Percentiles rank a stretch among this genome's conserved stretches.
These are phyloP conservation scores for Pterulicium gracile DNA, from an alignment of 1,284 basidiomycete species.

Conservation along the genomic window DNA sequence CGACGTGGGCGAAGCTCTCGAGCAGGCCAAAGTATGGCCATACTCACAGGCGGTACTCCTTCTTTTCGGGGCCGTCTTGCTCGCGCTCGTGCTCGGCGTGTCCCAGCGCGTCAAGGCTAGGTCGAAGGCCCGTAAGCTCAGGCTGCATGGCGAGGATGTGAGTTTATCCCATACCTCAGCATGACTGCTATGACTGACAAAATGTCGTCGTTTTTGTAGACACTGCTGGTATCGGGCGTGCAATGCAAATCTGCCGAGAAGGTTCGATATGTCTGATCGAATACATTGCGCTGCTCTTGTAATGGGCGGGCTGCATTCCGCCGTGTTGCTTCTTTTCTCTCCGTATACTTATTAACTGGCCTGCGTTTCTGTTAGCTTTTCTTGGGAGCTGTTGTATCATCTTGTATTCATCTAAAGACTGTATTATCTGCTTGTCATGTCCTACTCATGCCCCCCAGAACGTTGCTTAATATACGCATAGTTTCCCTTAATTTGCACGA, in stretches of 20 bases:
- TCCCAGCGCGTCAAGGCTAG: conserved; percentile 15
- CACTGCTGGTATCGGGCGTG: background rate
- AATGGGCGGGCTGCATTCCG: too few species aligned
- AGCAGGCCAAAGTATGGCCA: conserved; percentile 21
- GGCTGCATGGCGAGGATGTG: conserved; percentile 48
- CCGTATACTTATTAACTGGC: too few species aligned
- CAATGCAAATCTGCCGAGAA: background rate
- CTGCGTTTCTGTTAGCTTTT: too few species aligned
- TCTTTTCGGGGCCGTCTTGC: conserved; percentile 10
- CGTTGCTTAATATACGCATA: too few species aligned
- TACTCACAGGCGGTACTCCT: conserved; percentile 30
- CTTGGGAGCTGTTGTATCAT: too few species aligned
- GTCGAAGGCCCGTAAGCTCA: conserved; percentile 31
- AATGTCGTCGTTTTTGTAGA: background rate
- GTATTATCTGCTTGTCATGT: too few species aligned
- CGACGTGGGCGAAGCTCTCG: conserved; percentile 21
- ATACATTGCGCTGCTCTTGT: too few species aligned
- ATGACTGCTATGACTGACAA: background rate
- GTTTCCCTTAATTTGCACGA: too few species aligned
- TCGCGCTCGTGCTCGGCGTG: conserved; percentile 26
- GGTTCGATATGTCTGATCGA: background rate
- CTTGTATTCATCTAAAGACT: too few species aligned
- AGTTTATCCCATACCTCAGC: conserved; percentile 19
- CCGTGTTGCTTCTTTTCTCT: too few species aligned
- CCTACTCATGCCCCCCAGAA: too few species aligned